Base-by-base conservation (phyloP, 768 basidiomycete species). In the Boletus speciosus region DNA sequence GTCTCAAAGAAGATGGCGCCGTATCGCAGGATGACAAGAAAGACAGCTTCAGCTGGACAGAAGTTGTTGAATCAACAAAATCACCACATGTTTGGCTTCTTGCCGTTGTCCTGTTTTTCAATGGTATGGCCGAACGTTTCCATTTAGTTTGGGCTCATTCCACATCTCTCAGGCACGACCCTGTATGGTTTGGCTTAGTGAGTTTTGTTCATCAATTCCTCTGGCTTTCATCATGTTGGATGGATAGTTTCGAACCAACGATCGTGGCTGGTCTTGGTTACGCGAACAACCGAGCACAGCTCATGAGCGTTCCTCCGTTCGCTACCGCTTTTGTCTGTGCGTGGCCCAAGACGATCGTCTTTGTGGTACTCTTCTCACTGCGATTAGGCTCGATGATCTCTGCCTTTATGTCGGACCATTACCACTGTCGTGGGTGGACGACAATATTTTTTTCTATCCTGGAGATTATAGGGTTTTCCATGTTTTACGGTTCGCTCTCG, bases 231-330 rank as follows among this genome's bases (percentile, higher is more conserved):
- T 34, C 15, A 51, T 48, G 7, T 40, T 46, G 31, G 45, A 60
- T 71, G 40, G 56, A 49, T 44, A 82, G 88, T 60, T 90, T 92
- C 69, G 73, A 82, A 8, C 89, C 89, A 6, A 84, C 85, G 4
- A 88, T 92, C 67, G 81, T 91, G 10, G 73, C 79, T 31, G 73
- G 75, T 16, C 76, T 87, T 3, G 85, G 85, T 19, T 85, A 78
- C 64, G 75, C 75, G 2, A 75, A 78, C 0, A 73, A 79, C 32
- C 66, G 72, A 23, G 80, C 82, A 11, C 84, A 87, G 61, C 73
- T 88, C 2, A 81, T 84, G 76, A 83, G 79, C 14, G 85, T 86
- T 2, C 76, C 74, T 14, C 83, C 83, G 3, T 84, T 78, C 41
- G 79, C 77, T 2, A 57, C 60, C 5, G 80, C 79, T 16, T 83